Conservation (phyloP, 306 rosid genomes). For the Prinsepia uniflora region DNA sequence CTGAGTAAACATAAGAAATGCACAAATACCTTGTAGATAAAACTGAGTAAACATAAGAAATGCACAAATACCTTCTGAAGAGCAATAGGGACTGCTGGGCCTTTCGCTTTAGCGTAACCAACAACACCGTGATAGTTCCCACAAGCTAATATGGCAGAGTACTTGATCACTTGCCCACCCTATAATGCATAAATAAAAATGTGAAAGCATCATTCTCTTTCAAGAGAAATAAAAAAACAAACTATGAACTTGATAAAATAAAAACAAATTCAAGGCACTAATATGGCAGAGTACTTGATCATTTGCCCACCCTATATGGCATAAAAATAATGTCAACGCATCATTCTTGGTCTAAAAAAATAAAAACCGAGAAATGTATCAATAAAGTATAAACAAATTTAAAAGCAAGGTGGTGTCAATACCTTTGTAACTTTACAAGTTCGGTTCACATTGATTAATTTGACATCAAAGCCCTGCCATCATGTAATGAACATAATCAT, state of each 20-base stretch:
- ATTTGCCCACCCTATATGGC: slow-evolving; percentile 83
- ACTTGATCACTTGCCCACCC: slow-evolving; percentile 92
- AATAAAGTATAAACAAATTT: slow-evolving; percentile 16
- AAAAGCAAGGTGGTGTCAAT: slow-evolving; percentile 11
- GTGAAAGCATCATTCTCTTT: slow-evolving; percentile 1
- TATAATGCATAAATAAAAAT: slow-evolving; percentile 25
- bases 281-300: slow-evolving; percentile 68
- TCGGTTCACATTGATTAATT: slow-evolving; percentile 79
- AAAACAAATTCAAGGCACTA: slow-evolving; percentile 47
- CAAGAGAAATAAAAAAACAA: background rate
- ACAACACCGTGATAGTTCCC: slow-evolving; percentile 90
- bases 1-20: slow-evolving; percentile 1
- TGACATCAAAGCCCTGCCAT: slow-evolving; percentile 88
- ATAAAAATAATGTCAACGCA: slow-evolving; percentile 1
- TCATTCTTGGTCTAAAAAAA: background rate
- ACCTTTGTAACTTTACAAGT: slow-evolving; percentile 96
- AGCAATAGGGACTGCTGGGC: slow-evolving; percentile 78
- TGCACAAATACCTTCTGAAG: slow-evolving; percentile 63
- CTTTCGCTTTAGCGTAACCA: slow-evolving; percentile 92
- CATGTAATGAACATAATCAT: slow-evolving; percentile 3
- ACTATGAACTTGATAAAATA: background rate
- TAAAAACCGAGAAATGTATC: background rate
- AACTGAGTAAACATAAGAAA: slow-evolving; percentile 1
- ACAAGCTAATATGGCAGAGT: slow-evolving; percentile 80
- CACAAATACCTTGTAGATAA: slow-evolving; percentile 28